These are phyloP conservation scores for Dianthus caryophyllus DNA, from an alignment of 148 eudicot species.

Conservation along the genomic window DNA sequence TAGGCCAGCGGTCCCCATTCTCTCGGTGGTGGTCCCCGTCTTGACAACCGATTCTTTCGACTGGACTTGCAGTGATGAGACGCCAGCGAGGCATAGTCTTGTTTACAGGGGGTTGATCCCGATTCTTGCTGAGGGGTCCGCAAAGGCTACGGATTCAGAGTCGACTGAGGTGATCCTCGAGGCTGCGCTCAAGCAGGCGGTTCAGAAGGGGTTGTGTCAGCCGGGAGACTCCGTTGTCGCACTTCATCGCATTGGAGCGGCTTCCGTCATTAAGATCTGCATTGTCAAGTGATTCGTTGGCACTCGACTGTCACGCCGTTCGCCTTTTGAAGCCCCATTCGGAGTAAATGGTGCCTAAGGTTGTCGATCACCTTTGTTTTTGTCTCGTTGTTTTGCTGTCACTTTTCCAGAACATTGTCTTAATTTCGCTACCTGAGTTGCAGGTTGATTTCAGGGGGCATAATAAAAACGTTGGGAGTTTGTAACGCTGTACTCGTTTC, in stretches of 20 bases:
- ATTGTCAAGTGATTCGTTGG: slow-evolving; percentile 43
- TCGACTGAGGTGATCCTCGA: slow-evolving; percentile 81
- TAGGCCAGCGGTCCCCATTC: slow-evolving; percentile 72
- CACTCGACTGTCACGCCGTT: neutral
- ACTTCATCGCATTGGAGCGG: slow-evolving; percentile 79
- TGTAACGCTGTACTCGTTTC: no score
- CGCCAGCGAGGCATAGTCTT: slow-evolving; percentile 71
- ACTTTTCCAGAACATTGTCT: neutral
- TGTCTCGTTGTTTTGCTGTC: neutral
- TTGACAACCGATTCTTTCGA: slow-evolving; percentile 60
- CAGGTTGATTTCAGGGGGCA: neutral
- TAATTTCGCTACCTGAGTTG: neutral
- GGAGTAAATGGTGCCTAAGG: slow-evolving; percentile 10
- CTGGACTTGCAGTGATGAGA: slow-evolving; percentile 68
- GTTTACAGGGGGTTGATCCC: slow-evolving; percentile 69
- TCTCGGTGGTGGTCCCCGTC: slow-evolving; percentile 72
- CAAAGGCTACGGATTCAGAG: slow-evolving; percentile 86
- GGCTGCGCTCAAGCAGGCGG: slow-evolving; percentile 67
- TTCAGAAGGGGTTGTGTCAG: slow-evolving; percentile 47
- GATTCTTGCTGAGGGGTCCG: slow-evolving; percentile 77
- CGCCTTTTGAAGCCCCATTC: neutral
- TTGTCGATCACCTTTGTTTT: neutral
- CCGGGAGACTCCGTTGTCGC: slow-evolving; percentile 75
- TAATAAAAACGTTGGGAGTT: no score
- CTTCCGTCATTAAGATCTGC: slow-evolving; percentile 86